Base-by-base conservation (phyloP, 2,329 filamentous ascomycete species). In the Lasiodiplodia theobromae region DNA sequence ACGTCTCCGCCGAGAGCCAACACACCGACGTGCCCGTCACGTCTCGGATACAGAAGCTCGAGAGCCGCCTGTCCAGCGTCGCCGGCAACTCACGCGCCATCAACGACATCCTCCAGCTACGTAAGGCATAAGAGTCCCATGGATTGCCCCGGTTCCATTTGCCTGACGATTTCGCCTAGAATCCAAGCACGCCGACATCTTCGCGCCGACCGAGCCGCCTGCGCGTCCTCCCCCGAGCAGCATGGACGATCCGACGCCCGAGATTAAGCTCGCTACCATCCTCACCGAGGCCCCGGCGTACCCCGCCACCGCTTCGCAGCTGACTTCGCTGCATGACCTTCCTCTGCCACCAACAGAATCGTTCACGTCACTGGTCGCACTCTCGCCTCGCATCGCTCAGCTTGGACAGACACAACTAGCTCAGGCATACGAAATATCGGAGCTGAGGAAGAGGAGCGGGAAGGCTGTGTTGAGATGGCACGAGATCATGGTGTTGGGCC, bases 401-500 rank as follows among this genome's bases (percentile, higher is more conserved):
- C 80, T 88, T 21, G 86, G 88, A 71, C 83, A 85, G 0, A 86
- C 85, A 4, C 91, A 93, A 74, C 77, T 86, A 23, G 84, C 86
- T 18, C 90, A 93, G 71, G 79, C 80, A 49, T 83, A 84, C 58
- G 88, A 91, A 77, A 86, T 92, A 70, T 86, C 86, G 25, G 87
- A 87, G 77, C 84, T 91, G 76, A 86, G 88, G 76, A 86, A 81
- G 70, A 86, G 85, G 71, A 94, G 86, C 80, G 92, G 89, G 78
- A 72, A 78, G 57, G 57, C 82, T 12, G 78, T 83, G 67, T 78
- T 79, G 77, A 78, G 71, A 44, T 96, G 93, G 91, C 94, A 95
- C 79, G 89, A 94, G 77, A 82, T 87, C 28, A 88, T 89, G 3
- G 84, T 96, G 53, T 82, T 97, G 58, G 86, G 86, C 12, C 88